phyloP scores from a whole-genome alignment of 495 filamentous ascomycete genomes.

The Cercophora sp. region DNA sequence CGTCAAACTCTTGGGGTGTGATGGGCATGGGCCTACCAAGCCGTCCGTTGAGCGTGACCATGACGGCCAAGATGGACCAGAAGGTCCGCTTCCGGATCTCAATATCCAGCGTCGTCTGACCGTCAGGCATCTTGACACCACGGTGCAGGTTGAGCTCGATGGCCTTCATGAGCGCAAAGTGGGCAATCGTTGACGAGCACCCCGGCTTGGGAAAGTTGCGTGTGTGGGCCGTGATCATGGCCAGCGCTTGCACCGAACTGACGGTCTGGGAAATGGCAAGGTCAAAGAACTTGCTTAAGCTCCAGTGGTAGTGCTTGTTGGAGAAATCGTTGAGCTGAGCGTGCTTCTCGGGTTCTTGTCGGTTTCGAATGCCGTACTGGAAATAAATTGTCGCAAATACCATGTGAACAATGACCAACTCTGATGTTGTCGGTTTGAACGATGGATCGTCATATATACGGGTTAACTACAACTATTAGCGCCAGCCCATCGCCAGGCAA shows the following conservation, averaged over 20 bases:
- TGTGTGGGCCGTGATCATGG: conserved; percentile 63
- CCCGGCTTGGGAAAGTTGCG: conserved; percentile 77
- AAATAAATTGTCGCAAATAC: conserved; percentile 73
- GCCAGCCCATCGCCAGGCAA: no score
- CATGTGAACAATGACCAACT: conserved; percentile 72
- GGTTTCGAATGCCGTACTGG: conserved; percentile 64
- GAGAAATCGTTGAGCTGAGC: conserved; percentile 55
- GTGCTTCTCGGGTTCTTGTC: conserved; percentile 48
- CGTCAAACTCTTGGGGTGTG: conserved; percentile 65
- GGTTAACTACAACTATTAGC: conserved; percentile 55
- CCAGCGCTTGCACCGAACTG: conserved; percentile 65
- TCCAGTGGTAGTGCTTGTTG: conserved; percentile 72
- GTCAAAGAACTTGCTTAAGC: conserved; percentile 61
- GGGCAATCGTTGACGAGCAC: conserved; percentile 60
- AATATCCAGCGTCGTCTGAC: conserved; percentile 55
- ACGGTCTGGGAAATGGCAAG: conserved; percentile 55
- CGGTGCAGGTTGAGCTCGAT: conserved; percentile 71
- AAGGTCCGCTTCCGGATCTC: conserved; percentile 75
- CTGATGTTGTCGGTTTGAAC: conserved; percentile 57
- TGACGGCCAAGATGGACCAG: conserved; percentile 62
- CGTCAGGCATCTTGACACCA: conserved; percentile 56
- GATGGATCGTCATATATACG: conserved; percentile 59
- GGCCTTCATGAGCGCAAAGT: conserved; percentile 57
- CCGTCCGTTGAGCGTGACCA: conserved; percentile 63
- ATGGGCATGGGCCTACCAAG: conserved; percentile 74